Evolutionary conservation across 805 yeast species (phyloP), one percentile per base, ranked within the genome.

Genomic region (Candida rishiriensis): DNA sequence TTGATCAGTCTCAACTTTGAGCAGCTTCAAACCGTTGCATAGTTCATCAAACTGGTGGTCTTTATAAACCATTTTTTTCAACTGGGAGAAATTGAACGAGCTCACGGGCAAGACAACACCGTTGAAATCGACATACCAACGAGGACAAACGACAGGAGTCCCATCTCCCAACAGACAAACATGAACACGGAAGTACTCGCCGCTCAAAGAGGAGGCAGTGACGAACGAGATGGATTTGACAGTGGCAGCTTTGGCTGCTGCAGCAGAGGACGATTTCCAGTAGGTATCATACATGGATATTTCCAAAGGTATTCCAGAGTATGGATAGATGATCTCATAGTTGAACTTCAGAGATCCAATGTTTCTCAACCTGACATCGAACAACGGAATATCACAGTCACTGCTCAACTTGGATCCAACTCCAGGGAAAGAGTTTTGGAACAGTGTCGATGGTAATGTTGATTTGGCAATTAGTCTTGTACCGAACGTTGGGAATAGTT

Each of bases 281-380:
- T 91, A 91, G 0, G 98, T 91, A 58, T 90, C 97, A 60, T 86
- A 89, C 67, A 88, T 88, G 10, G 95, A 83, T 36, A 95, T 85
- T 63, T 90, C 97, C 46, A 91, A 68, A 4, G 95, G 84, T 0
- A 67, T 68, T 7, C 97, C 97, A 6, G 82, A 72, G 60, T 84
- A 93, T n/a, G 99, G 97, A 61, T 82, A 81, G 40, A 91, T 87
- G 3, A 91, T 78, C 56, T 88, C 90, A 65, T 81, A 88, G 49
- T 79, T 78, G 64, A 90, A 85, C 32, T 75, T 74, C 36, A 91
- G 65, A 46, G 83, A 85, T 12, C 99, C 99, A 47, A 90, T 83
- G 44, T 84, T 81, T 54, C 85, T 80, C 53, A 91, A 68, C 53
- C 96, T 73, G 34, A 83, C 71, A 63, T 91, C 98, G 56, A 88